phyloP scores from a whole-genome alignment of 2,329 filamentous ascomycete species.

The Sclerotinia borealis region DNA sequence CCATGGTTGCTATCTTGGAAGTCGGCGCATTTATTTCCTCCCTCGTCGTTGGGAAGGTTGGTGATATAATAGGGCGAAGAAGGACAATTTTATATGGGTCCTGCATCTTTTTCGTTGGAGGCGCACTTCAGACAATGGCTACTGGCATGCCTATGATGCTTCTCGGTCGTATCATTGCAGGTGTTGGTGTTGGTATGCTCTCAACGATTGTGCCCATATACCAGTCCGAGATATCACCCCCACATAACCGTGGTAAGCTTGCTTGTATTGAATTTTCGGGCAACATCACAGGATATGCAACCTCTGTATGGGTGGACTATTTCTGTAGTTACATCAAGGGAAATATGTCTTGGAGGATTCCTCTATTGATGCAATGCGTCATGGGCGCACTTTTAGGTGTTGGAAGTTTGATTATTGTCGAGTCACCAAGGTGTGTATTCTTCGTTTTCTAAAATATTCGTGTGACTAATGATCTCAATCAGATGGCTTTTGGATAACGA shows the following conservation, averaged over 20 bases:
- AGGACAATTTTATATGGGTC: slow-evolving; percentile 92
- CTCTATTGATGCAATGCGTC: slow-evolving; percentile 84
- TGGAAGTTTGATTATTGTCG: slow-evolving; percentile 88
- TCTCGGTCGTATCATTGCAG: slow-evolving; percentile 74
- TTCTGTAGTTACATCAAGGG: slow-evolving; percentile 86
- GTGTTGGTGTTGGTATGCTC: slow-evolving; percentile 79
- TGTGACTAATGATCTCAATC: slow-evolving; percentile 15
- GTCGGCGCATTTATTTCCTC: slow-evolving; percentile 90
- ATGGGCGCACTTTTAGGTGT: slow-evolving; percentile 84
- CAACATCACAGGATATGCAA: slow-evolving; percentile 92
- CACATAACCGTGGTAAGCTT: slow-evolving; percentile 90
- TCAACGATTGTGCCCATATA: slow-evolving; percentile 92
- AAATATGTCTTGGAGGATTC: slow-evolving; percentile 84
- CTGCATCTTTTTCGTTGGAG: slow-evolving; percentile 77
- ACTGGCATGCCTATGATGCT: slow-evolving; percentile 87
- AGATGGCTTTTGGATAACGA: slow-evolving; percentile 98
- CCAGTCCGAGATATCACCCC: slow-evolving; percentile 91
- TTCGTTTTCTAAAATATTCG: not conserved
- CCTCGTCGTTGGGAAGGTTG: slow-evolving; percentile 76
- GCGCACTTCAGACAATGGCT: slow-evolving; percentile 76
- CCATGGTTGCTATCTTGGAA: slow-evolving; percentile 96
- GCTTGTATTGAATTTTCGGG: slow-evolving; percentile 98
- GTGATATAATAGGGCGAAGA: slow-evolving; percentile 84
- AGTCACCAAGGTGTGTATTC: slow-evolving; percentile 71
- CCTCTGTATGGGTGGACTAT: slow-evolving; percentile 98